phyloP scores from a whole-genome alignment of 2,329 filamentous ascomycete genomes.

The Fusarium heterosporum region DNA sequence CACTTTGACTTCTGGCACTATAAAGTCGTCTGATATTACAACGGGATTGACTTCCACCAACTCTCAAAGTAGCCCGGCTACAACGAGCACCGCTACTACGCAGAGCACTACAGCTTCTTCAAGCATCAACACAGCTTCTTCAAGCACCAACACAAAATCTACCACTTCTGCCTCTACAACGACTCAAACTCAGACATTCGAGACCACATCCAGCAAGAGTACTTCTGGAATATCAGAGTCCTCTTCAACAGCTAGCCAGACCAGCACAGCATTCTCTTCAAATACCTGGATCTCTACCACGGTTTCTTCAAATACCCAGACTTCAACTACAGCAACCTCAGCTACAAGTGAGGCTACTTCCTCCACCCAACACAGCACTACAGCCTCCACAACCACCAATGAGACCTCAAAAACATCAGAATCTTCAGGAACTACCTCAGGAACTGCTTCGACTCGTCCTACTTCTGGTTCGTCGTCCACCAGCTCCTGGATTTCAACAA shows the following conservation, averaged over 20 bases:
- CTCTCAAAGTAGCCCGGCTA: slow-evolving; percentile 16
- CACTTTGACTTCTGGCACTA: slow-evolving; percentile 2
- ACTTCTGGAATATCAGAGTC: background rate
- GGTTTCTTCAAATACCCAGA: background rate
- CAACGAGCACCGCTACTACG: slow-evolving; percentile 3
- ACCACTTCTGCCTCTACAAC: slow-evolving; percentile 2
- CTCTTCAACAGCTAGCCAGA: background rate
- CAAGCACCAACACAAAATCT: slow-evolving; percentile 2
- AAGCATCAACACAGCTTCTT: slow-evolving; percentile 9
- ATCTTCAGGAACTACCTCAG: background rate
- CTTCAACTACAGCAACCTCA: background rate
- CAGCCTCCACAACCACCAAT: background rate
- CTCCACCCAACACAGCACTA: background rate
- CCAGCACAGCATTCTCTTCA: background rate
- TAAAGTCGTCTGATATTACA: background rate
- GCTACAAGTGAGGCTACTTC: slow-evolving; percentile 18
- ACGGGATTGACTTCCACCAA: background rate
- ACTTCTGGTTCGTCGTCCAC: background rate
- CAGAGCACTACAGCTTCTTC: slow-evolving; percentile 5
- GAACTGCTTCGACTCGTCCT: background rate
- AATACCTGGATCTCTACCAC: background rate
- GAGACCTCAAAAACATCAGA: background rate
- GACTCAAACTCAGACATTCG: background rate
- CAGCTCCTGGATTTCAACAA: background rate
- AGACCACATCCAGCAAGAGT: too few relatives aligned